Evolutionary conservation across 2,329 filamentous ascomycete genomes (phyloP).

Genomic region (Coniella vitis): DNA sequence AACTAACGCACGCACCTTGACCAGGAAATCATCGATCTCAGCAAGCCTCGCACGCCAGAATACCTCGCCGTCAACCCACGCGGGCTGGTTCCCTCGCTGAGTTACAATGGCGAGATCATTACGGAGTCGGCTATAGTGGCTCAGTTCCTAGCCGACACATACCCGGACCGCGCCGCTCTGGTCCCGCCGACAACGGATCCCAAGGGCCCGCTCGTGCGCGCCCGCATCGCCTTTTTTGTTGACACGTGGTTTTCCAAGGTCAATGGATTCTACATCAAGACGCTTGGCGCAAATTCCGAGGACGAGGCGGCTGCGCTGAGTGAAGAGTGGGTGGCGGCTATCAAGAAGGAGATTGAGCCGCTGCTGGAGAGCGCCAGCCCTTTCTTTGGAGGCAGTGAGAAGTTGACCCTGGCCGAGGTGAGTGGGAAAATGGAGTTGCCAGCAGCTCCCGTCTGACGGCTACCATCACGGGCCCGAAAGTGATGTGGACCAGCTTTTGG

Average conservation of each 20-base stretch:
- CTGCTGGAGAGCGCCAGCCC: conserved; percentile 50
- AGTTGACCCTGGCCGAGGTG: conserved; percentile 69
- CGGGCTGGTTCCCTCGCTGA: conserved; percentile 66
- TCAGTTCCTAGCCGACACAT: conserved; percentile 62
- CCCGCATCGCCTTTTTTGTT: conserved; percentile 64
- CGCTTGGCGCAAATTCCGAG: conserved; percentile 39
- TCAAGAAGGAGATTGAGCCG: conserved; percentile 69
- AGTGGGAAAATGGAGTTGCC: conserved; percentile 14
- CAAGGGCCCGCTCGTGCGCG: conserved; percentile 54
- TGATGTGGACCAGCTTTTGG: not conserved
- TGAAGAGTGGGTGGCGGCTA: conserved; percentile 44
- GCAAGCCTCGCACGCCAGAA: conserved; percentile 60
- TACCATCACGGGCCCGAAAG: not conserved
- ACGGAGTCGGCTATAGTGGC: conserved; percentile 68
- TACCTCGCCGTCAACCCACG: conserved; percentile 75
- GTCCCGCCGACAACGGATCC: conserved; percentile 47
- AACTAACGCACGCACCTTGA: not conserved
- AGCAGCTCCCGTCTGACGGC: too few species aligned
- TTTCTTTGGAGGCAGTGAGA: conserved; percentile 58
- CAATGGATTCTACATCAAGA: conserved; percentile 37
- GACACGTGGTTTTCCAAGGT: conserved; percentile 63
- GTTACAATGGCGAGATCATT: conserved; percentile 60
- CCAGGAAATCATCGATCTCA: conserved; percentile 61
- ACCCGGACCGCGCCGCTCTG: conserved; percentile 53
- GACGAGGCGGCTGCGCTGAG: conserved; percentile 43